phyloP scores from a whole-genome alignment of 1,284 basidiomycete species.

The Cutaneotrichosporon dermatis region DNA sequence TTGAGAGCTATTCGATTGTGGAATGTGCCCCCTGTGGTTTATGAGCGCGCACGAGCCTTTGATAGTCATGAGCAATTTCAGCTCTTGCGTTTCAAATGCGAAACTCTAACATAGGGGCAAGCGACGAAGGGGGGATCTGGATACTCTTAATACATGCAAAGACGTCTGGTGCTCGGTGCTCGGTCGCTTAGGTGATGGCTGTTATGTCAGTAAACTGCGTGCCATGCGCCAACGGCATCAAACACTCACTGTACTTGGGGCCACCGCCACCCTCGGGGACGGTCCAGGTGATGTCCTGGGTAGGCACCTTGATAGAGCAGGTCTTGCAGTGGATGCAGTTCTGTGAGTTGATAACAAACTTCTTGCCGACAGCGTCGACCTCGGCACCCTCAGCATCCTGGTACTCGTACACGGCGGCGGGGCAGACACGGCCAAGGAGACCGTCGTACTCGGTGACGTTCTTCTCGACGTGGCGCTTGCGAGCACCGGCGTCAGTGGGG shows the following conservation, averaged over 20 bases:
- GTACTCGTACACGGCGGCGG: slow-evolving; percentile 97
- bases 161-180: neutral
- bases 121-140: neutral
- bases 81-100: neutral
- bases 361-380: slow-evolving; percentile 66
- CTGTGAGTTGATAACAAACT: slow-evolving; percentile 93
- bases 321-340: slow-evolving; percentile 68
- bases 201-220: neutral
- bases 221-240: no score
- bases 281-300: slow-evolving; percentile 85
- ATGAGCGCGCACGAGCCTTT: no score
- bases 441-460: slow-evolving; percentile 83
- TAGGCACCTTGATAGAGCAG: slow-evolving; percentile 85
- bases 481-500: slow-evolving; percentile 53
- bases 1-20: no score
- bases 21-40: no score
- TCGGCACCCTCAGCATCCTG: slow-evolving; percentile 60
- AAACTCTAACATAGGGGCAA: neutral
- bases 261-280: slow-evolving; percentile 91
- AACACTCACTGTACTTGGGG: slow-evolving; percentile 76
- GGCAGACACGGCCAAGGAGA: slow-evolving; percentile 81
- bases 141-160: slow-evolving; percentile 6
- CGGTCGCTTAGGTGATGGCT: slow-evolving; percentile 1
- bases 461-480: slow-evolving; percentile 63
- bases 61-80: no score